Evolutionary conservation across 2,329 filamentous ascomycete genomes (phyloP).

Genomic region (Fusarium sarcochroum): DNA sequence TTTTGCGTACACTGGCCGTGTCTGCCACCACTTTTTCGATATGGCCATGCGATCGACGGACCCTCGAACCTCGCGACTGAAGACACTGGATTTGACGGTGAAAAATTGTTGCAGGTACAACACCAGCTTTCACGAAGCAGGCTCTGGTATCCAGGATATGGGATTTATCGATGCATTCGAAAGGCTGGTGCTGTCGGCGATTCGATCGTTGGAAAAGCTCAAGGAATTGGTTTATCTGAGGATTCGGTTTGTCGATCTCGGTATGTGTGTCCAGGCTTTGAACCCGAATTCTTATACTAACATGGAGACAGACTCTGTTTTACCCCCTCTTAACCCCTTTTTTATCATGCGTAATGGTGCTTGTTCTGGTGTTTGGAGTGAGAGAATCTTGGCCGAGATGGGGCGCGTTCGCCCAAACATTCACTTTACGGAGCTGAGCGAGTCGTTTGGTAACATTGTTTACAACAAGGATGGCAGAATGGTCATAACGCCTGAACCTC

Average conservation of each 20-base stretch:
- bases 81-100: constrained; percentile 78
- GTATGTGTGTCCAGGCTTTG: constrained; percentile 56
- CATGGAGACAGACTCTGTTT: constrained; percentile 70
- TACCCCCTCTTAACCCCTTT: constrained; percentile 79
- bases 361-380: constrained; percentile 81
- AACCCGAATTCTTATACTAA: constrained; percentile 31
- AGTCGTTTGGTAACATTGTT: constrained; percentile 73
- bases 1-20: constrained; percentile 78
- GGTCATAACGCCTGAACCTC: constrained; percentile 69
- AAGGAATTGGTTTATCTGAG: constrained; percentile 73
- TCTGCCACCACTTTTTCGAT: constrained; percentile 79
- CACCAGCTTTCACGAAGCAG: constrained; percentile 71
- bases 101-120: constrained; percentile 79
- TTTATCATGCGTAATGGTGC: constrained; percentile 73
- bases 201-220: constrained; percentile 71
- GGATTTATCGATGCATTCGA: constrained; percentile 81
- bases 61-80: constrained; percentile 66
- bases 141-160: constrained; percentile 79
- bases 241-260: constrained; percentile 81
- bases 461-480: constrained; percentile 72
- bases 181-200: constrained; percentile 73
- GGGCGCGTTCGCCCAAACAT: constrained; percentile 69
- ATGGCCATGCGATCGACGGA: constrained; percentile 65
- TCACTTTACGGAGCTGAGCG: constrained; percentile 72
- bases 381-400: constrained; percentile 74